Conservation (phyloP, 352 stramenopile genomes). For the Pythium biforme region DNA sequence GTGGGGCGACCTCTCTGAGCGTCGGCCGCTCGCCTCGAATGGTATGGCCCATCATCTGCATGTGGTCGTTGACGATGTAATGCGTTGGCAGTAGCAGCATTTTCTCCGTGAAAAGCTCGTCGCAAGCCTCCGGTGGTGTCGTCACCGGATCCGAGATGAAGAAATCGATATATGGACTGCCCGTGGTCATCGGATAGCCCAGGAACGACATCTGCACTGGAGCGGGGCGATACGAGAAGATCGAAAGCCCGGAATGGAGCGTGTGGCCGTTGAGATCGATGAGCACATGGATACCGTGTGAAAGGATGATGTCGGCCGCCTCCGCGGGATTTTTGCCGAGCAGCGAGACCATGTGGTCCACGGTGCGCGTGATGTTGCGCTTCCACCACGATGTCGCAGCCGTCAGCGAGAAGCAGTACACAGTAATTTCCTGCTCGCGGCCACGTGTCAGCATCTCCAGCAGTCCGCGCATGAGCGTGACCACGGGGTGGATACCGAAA, state of each 20-base stretch:
- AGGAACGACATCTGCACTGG: constrained; percentile 75
- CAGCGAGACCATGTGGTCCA: constrained; percentile 71
- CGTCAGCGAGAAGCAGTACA: constrained; percentile 77
- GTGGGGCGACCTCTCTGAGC: constrained; percentile 19
- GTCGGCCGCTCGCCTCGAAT: constrained; percentile 30
- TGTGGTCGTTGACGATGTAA: constrained; percentile 86
- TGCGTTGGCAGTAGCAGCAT: constrained; percentile 64
- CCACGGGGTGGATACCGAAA: constrained; percentile 80
- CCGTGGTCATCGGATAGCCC: constrained; percentile 77
- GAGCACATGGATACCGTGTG: constrained; percentile 64
- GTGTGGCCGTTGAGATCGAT: constrained; percentile 87
- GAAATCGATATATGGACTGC: constrained; percentile 57
- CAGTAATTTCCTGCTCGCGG: constrained; percentile 31
- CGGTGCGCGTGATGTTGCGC: constrained; percentile 66
- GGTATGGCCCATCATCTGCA: constrained; percentile 69
- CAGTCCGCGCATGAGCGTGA: constrained; percentile 63
- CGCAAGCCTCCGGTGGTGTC: constrained; percentile 40
- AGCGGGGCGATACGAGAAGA: constrained; percentile 61
- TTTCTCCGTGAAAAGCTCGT: constrained; percentile 63
- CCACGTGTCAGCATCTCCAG: constrained; percentile 42
- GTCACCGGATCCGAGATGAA: constrained; percentile 63
- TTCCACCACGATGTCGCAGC: constrained; percentile 72
- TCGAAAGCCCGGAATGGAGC: constrained; percentile 61
- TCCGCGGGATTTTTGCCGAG: constrained; percentile 48
- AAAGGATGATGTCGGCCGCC: constrained; percentile 50